Evolutionary conservation across 306 rosid species (phyloP), one percentile per base, ranked within the genome.

Genomic region (Dalbergia cultrata): DNA sequence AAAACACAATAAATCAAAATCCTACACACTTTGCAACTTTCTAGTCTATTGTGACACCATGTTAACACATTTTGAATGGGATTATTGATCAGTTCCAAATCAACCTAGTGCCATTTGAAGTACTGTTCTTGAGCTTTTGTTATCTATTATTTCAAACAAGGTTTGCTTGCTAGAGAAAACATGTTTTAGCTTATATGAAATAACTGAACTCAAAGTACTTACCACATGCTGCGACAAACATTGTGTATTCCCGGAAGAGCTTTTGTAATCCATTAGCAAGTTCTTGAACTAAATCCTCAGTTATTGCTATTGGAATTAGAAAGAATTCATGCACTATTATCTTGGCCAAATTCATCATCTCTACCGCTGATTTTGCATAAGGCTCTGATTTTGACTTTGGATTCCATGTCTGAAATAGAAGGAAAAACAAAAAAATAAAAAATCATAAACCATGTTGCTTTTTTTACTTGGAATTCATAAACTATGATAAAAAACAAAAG

Each of bases 301-400:
- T 86, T 53, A 95, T 89, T 87, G 88, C 85, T 58, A 90, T 75
- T 8, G 98, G 96, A 75, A 93, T 91, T 87, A 80, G 81, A 44
- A 90, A 91, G 79, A 95, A 93, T n/a, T 93, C 97, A 3, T 90
- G 87, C 81, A 90, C 90, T 43, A 71, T 76, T 82, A 78, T 86
- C 88, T 78, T 88, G 33, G 96, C 88, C 70, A 88, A 21, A 60
- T 58, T 89, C 72, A 90, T 85, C 31, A 95, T 72, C 90, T 91
- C 99, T 70, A 81, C 90, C 6, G 77, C 96, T 53, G 98, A 91
- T 75, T 88, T 91, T 4, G 95, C 96, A 70, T 87, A 88, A 0
- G 97, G 97, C 49, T 95, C 99, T 0, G 94, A 81, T 83, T 93
- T 95, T 17, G 98, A 93, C 87, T 89, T 95, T 22, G 99, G 99